These are phyloP conservation scores for Vaccinium vitisidaea DNA, from an alignment of 148 eudicot species.

Conservation along the genomic window DNA sequence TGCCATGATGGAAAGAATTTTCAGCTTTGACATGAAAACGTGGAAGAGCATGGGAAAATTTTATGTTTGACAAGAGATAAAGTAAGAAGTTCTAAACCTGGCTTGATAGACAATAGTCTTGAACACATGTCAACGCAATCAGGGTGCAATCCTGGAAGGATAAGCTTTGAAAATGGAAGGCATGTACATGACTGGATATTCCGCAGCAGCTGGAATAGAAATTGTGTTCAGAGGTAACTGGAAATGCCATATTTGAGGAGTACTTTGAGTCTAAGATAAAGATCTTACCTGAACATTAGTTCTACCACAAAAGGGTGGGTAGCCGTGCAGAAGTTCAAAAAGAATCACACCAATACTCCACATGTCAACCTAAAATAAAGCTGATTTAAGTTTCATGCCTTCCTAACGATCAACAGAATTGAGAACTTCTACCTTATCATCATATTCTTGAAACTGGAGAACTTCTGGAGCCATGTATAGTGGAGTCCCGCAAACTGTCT, in stretches of 20 bases:
- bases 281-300: conserved; percentile 49
- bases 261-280: neutral
- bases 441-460: conserved; percentile 41
- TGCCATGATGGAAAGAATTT: conserved; percentile 19
- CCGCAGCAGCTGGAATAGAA: conserved; percentile 38
- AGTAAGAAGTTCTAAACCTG: conserved; percentile 30
- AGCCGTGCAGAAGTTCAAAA: conserved; percentile 55
- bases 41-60: neutral
- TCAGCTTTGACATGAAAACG: neutral
- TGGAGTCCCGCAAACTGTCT: conserved; percentile 53
- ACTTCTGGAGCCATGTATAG: conserved; percentile 59
- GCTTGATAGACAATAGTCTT: conserved; percentile 37
- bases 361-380: conserved; percentile 43
- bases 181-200: conserved; percentile 34
- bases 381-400: neutral
- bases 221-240: neutral
- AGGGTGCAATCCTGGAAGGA: conserved; percentile 33
- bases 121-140: conserved; percentile 50
- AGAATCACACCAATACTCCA: conserved; percentile 52
- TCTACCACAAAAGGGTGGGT: conserved; percentile 46
- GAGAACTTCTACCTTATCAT: conserved; percentile 33
- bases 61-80: neutral
- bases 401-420: neutral
- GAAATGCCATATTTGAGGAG: neutral
- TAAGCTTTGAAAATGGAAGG: conserved; percentile 40